Evolutionary conservation across 192 early-diverging fungal species (phyloP).

Genomic region (Gryganskiella cystojenkinii): DNA sequence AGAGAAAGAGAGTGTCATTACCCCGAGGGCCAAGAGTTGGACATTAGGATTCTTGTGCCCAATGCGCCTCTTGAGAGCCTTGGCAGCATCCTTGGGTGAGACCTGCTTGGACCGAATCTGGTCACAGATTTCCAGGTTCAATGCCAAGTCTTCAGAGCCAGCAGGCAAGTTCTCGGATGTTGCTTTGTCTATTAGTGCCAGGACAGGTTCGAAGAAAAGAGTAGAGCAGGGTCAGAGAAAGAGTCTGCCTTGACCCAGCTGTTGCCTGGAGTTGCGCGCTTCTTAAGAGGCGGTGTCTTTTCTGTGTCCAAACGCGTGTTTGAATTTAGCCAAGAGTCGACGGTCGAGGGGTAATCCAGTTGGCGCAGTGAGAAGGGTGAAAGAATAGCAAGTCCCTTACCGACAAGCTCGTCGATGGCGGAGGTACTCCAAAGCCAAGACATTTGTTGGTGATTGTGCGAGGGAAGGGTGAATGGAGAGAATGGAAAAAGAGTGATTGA

Average conservation of each 20-base stretch:
- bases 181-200: constrained; percentile 69
- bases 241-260: no score
- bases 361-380: not conserved
- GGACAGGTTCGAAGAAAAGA: no score
- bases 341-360: not conserved
- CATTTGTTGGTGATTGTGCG: constrained; percentile 23
- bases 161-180: constrained; percentile 91
- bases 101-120: constrained; percentile 90
- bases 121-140: constrained; percentile 93
- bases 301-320: no score
- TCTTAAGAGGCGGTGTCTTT: not conserved
- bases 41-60: constrained; percentile 94
- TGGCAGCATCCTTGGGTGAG: constrained; percentile 78
- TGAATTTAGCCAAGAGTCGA: not conserved
- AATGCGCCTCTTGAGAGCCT: constrained; percentile 82
- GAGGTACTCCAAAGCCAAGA: constrained; percentile 53
- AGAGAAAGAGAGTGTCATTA: constrained; percentile 32
- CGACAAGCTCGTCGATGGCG: constrained; percentile 58
- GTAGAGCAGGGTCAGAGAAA: no score
- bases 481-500: not conserved
- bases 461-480: not conserved
- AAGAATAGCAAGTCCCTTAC: constrained; percentile 38
- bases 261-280: no score
- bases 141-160: constrained; percentile 85
- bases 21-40: constrained; percentile 88